Base-by-base conservation (phyloP, 1,284 basidiomycete genomes). In the Coniophora puteana region DNA sequence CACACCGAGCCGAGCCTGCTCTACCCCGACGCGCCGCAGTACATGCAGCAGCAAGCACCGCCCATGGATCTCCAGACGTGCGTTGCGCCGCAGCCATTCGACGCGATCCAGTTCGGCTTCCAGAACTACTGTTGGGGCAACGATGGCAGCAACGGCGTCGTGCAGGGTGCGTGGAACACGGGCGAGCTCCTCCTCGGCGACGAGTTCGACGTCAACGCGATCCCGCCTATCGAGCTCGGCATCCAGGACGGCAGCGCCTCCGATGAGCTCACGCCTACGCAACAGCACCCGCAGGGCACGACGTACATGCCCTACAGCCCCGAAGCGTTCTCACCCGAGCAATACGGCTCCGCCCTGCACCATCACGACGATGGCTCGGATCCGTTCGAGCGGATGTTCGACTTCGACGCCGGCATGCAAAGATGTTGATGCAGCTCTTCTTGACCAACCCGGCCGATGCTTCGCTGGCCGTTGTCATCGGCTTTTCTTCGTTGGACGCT, bases 181-280 rank as follows among this genome's bases (percentile, higher is more conserved):
- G 35, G 42, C 12, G 62, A 64, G 27, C 51, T 63, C 43, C 57
- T 74, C 44, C 60, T 59, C 32, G 63, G 59, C 28, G 72, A 72
- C 49, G 70, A 74, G 57, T 73, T 74, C 55, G 71, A 71, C 52
- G 54, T 74, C 46, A 51, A 38, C 39, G 53, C 66, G 22, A 74
- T 73, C 46, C 71, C 70, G 29, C 70, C 72, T 0, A 64, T 74
- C 54, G 67, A 73, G 44, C 54, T 73, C 35, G 70, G 70, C 18
- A 49, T 70, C 23, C 57, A 63, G 28, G 44, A 46, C 17, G 30
- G 13, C 29, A 58, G 51, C 4, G 62, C 60, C 13, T 54, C 55
- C 25, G 47, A 59, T 28, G 48, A 59, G 4, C 28, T 53, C 2
- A 11, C 52, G 40, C 36, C 44, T 12, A 34, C 42, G 2, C 17